Conservation (phyloP, 257 asterid genomes). For the Ballota nigra region DNA sequence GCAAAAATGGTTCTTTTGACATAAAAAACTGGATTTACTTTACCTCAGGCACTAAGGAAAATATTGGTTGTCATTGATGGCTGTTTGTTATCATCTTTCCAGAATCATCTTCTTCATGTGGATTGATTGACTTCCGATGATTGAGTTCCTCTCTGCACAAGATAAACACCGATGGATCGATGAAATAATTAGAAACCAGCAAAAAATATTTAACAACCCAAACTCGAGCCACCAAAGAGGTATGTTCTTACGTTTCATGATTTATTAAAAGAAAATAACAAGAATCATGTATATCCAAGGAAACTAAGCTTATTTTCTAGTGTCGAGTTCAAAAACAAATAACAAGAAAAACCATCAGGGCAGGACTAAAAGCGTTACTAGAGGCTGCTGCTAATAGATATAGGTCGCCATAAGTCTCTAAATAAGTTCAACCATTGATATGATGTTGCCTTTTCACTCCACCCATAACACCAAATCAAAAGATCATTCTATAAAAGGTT, state of each 20-base stretch:
- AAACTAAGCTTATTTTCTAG: neutral
- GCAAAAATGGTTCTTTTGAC: constrained; percentile 11
- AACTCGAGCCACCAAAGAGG: neutral
- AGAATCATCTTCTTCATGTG: constrained; percentile 32
- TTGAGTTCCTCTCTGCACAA: constrained; percentile 43
- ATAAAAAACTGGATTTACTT: constrained; percentile 11
- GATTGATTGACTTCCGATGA: constrained; percentile 19
- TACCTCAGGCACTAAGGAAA: constrained; percentile 13
- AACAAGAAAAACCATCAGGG: neutral
- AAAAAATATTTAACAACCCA: neutral
- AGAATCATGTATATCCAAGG: neutral
- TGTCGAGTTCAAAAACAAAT: neutral
- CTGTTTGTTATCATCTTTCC: constrained; percentile 20
- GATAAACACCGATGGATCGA: neutral
- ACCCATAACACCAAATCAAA: neutral
- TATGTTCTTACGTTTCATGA: neutral
- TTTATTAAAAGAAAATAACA: neutral
- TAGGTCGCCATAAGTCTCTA: neutral
- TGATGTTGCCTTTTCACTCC: neutral
- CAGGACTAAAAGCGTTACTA: neutral
- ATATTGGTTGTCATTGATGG: constrained; percentile 25
- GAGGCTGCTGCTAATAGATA: neutral
- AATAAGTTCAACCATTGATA: neutral
- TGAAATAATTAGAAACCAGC: neutral
- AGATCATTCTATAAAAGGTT: neutral